Evolutionary conservation across 2,329 filamentous ascomycete genomes (phyloP).

Genomic region (Trichoderma atrobrunneum): DNA sequence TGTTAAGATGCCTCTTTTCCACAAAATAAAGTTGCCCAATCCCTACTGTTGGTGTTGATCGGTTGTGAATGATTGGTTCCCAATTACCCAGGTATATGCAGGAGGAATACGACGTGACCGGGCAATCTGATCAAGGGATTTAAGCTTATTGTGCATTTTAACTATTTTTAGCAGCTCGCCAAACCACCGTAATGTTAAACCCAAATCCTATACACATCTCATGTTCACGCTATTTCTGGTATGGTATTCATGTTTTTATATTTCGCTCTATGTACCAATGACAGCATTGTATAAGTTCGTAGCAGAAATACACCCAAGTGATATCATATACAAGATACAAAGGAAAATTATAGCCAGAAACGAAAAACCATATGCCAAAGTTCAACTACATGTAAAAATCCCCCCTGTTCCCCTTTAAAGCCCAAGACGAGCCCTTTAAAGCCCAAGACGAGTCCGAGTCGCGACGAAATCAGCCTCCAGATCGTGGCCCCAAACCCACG

Average conservation of each 20-base stretch:
- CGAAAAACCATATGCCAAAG: neutral
- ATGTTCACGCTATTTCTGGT: neutral
- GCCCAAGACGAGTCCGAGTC: constrained; percentile 7
- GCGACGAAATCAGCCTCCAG: constrained; percentile 5
- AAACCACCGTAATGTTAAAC: neutral
- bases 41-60: neutral
- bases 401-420: neutral
- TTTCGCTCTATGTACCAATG: constrained; percentile 4
- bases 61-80: neutral
- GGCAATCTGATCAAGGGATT: neutral
- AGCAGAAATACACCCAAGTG: neutral
- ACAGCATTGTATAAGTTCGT: neutral
- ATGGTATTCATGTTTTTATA: neutral
- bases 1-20: neutral
- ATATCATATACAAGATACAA: neutral
- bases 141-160: neutral
- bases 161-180: neutral
- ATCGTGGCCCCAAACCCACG: constrained; percentile 10
- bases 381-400: neutral
- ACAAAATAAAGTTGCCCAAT: neutral
- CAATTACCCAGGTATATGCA: neutral
- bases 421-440: neutral
- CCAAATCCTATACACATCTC: neutral
- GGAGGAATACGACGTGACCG: neutral
- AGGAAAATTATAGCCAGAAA: neutral